Conservation (phyloP, 129 eudicot species). For the Scalesia atractyloides region DNA sequence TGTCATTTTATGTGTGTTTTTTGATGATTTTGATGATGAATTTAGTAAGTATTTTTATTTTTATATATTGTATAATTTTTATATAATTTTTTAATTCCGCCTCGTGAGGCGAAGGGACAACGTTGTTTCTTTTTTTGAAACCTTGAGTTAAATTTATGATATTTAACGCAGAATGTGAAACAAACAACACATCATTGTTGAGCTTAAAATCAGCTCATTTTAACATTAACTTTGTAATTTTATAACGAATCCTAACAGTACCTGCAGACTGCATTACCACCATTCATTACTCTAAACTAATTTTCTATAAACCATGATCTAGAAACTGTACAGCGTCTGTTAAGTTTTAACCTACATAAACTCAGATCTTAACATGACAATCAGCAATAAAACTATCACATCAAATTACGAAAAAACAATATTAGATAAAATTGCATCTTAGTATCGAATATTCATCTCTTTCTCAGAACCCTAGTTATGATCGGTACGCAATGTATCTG, state of each 20-base stretch:
- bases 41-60: too few relatives aligned
- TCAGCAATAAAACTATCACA: background rate
- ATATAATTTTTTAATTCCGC: too few relatives aligned
- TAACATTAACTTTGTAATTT: background rate
- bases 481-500: background rate
- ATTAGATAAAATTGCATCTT: background rate
- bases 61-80: too few relatives aligned
- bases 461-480: background rate
- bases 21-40: too few relatives aligned
- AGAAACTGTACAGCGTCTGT: background rate
- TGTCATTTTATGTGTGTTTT: too few relatives aligned
- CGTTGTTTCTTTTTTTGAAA: too few relatives aligned
- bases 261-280: constrained; percentile 1
- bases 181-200: background rate
- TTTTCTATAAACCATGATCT: background rate
- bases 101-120: too few relatives aligned
- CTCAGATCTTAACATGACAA: constrained; percentile 10
- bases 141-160: background rate
- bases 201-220: background rate
- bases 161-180: background rate
- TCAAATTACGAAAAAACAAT: background rate
- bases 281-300: background rate
- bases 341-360: background rate
- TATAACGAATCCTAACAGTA: background rate
- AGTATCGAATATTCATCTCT: background rate